A percentile compares a stretch with the other conserved stretches of the same genome.
Evolutionary conservation across 1,139 yeast species (phyloP).

Genomic region (Casaregolazyma suthepensis): DNA sequence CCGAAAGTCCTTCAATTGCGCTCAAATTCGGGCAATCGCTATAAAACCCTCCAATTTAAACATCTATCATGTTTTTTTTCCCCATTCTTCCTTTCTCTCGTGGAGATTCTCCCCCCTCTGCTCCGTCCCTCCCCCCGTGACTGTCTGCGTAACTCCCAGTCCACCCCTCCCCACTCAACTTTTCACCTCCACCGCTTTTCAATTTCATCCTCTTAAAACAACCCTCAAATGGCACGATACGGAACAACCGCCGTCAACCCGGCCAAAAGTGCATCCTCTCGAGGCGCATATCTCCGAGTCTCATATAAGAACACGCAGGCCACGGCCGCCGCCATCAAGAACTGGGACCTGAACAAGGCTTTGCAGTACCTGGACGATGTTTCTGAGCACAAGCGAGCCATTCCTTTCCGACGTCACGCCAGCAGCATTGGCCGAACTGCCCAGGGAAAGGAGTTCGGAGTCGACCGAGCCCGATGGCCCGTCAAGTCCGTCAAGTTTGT

Average conservation of each 20-base stretch:
- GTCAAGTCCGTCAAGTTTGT: slow-evolving; percentile 95
- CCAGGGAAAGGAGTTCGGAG: slow-evolving; percentile 99
- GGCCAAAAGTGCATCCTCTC: slow-evolving; percentile 98
- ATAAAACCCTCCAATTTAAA: neutral
- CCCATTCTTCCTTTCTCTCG: neutral
- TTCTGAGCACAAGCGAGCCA: slow-evolving; percentile 97
- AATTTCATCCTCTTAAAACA: slow-evolving; percentile 5
- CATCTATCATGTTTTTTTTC: neutral
- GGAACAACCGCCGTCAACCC: slow-evolving; percentile 99
- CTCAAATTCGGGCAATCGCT: no score
- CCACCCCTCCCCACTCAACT: slow-evolving; percentile 2
- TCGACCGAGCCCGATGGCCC: slow-evolving; percentile 99
- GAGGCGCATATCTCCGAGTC: slow-evolving; percentile 99
- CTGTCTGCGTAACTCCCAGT: slow-evolving; percentile 8
- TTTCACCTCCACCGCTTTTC: slow-evolving; percentile 2
- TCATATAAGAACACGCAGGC: slow-evolving; percentile 99
- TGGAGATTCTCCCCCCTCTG: neutral
- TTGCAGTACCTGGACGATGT: slow-evolving; percentile 95
- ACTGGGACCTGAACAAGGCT: slow-evolving; percentile 97
- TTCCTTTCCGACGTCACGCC: slow-evolving; percentile 98
- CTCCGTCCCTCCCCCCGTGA: neutral
- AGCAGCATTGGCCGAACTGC: slow-evolving; percentile 98
- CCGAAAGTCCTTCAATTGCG: no score
- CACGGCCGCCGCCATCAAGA: slow-evolving; percentile 96
- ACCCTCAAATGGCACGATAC: slow-evolving; percentile 73